A percentile compares a stretch with the other conserved stretches of the same genome.
These are phyloP conservation scores for Salinomyces thailandicus DNA, from an alignment of 2,329 filamentous ascomycete genomes.

Conservation along the genomic window DNA sequence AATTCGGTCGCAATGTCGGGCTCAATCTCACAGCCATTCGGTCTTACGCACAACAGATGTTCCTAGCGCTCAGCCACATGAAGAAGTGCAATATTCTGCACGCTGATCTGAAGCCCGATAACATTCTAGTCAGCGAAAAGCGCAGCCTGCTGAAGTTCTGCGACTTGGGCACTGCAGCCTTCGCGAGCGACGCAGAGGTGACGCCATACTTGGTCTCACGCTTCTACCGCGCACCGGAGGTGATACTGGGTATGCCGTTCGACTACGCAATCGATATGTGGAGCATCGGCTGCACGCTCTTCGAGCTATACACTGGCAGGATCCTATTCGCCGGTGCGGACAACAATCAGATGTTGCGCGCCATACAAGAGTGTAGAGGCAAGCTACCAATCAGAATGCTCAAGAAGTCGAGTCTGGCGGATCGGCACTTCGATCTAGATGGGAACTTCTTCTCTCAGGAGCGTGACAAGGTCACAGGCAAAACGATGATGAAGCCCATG, in stretches of 20 bases:
- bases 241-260: constrained; percentile 93
- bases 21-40: constrained; percentile 82
- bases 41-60: constrained; percentile 88
- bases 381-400: constrained; percentile 84
- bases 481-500: constrained; percentile 60
- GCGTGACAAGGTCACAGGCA: constrained; percentile 75
- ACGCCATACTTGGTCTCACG: constrained; percentile 93
- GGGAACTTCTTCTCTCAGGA: constrained; percentile 78
- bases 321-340: constrained; percentile 90
- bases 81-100: constrained; percentile 89
- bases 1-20: constrained; percentile 88
- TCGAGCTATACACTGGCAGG: constrained; percentile 94
- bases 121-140: constrained; percentile 79
- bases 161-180: constrained; percentile 91
- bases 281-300: constrained; percentile 94
- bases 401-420: constrained; percentile 65
- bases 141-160: constrained; percentile 86
- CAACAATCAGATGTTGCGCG: constrained; percentile 97
- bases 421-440: constrained; percentile 71
- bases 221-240: constrained; percentile 93
- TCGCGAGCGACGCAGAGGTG: constrained; percentile 80
- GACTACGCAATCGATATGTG: constrained; percentile 94
- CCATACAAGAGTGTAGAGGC: constrained; percentile 91
- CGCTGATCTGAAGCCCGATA: constrained; percentile 94
- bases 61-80: constrained; percentile 76